Evolutionary conservation across 345 rosid genomes (phyloP), one percentile per base, ranked within the genome.

Genomic region (Aethionema arabicum): DNA sequence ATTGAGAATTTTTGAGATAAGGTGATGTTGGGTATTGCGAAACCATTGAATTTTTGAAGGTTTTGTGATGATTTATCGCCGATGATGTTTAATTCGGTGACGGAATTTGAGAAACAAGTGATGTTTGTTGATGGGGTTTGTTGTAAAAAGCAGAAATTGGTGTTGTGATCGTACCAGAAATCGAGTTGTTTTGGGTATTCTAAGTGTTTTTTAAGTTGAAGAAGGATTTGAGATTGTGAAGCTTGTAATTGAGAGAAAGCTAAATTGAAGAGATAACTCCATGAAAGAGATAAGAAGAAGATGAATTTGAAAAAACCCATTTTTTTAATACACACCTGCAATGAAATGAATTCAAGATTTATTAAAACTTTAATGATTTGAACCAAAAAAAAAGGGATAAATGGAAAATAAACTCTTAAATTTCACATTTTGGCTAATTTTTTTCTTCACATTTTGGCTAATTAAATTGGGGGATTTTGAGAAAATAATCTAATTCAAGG

Each of bases 171-270:
- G 31, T 52, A 67, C 95, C 95, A 87, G 32, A 81, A 60, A 11
- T 84, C 85, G n/a, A 87, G 85, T 58, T 80, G 80, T 60, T 52
- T 43, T 32, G 95, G 95, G 56, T 76, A 84, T 73, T 85, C 85
- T 52, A 87, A 75, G 46, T 84, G 95, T 78, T 81, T 84, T 52
- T 80, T 82, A 13, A 87, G 59, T 76, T 87, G 95, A 43, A 81
- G 88, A 46, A 87, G 88, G 64, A 87, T 87, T 72, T 84, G 88
- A 42, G 77, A 79, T 53, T 87, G 85, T 50, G 95, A 87, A 46
- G 85, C 83, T 72, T 87, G 95, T 8, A 87, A 67, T 56, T 87
- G 91, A 66, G 78, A 74, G 30, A 79, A 81, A 58, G 71, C 72
- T 54, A 63, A 16, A 61, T 65, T 61, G 15, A 76, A 66, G 72